Base-by-base conservation (phyloP, 139 green algal species). In the Picochlorum sp. region DNA sequence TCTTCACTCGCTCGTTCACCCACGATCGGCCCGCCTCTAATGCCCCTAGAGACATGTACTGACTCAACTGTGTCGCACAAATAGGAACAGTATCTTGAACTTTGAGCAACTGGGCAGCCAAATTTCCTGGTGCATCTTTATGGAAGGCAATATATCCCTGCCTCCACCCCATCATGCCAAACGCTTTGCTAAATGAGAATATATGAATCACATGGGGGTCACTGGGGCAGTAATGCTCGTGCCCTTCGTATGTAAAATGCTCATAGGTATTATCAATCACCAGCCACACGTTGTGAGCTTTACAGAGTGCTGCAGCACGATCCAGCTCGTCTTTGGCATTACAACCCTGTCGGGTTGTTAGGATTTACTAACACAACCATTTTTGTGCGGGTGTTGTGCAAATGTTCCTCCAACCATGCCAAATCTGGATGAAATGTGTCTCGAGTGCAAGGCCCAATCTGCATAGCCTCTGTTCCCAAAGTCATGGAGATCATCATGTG, bases 231-330 rank as follows among this genome's bases (percentile, higher is more conserved):
- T 70, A 44, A 66, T 95, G 89, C 50, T 69, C 20, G 18, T 50
- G 16, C 10, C 74, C 85, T 28, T 80, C 79, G 57, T 86, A 96
- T 45, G 85, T 47, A 59, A 96, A 96, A 74, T 96, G 68, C 69
- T 96, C 88, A 63, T 97, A 97, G 1, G 90, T 95, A 75, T 95
- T 91, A 76, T 97, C 92, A 28, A 97, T 51, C 4, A 98, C 65
- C 5, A 98, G 84, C 92, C 92, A 98, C 7, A 50, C 60, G 28
- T 81, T 80, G 4, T 70, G 78, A 1, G 28, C 50, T 21, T 58
- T 63, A 63, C 85, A 95, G 14, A 91, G 65, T 2, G 65, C 62
- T 3, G 68, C 62, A n/a, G 85, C 73, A 15, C 62, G 54, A 50
- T 95, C 64, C 45, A 95, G 57, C 66, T 89, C 82, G 3, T 45